Evolutionary conservation across 106 monocot genomes (phyloP).

Genomic region (Ottelia alismoides): DNA sequence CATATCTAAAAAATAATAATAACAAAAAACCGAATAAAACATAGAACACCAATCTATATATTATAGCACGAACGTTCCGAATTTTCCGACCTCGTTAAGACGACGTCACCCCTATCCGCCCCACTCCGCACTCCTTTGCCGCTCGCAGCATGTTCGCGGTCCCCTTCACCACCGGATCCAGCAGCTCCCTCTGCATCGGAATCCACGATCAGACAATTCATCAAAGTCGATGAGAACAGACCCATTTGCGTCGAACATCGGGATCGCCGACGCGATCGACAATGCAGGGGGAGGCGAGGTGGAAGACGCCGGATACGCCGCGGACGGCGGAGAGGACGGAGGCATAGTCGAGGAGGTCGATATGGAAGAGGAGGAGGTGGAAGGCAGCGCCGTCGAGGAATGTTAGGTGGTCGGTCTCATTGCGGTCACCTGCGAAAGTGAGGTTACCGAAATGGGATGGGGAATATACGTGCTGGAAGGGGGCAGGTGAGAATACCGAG

Average conservation of each 20-base stretch:
- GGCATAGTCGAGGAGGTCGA: constrained; percentile 16
- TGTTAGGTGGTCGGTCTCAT: constrained; percentile 58
- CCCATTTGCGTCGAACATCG: constrained; percentile 12
- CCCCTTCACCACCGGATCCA: constrained; percentile 86
- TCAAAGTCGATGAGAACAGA: too few species aligned
- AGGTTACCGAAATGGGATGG: too few species aligned
- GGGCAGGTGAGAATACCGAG: too few species aligned
- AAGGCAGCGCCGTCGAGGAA: constrained; percentile 19
- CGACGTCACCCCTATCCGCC: constrained; percentile 79
- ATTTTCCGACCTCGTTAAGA: too few species aligned
- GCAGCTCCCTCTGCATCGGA: constrained; percentile 43
- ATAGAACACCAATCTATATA: too few species aligned
- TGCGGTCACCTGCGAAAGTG: constrained; percentile 35
- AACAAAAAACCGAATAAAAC: too few species aligned
- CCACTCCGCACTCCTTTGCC: constrained; percentile 50
- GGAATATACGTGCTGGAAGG: too few species aligned
- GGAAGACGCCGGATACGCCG: constrained; percentile 10
- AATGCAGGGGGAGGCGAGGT: constrained; percentile 9
- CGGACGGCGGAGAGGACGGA: constrained; percentile 8
- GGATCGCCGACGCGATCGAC: constrained; percentile 43
- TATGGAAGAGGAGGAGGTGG: constrained; percentile 12
- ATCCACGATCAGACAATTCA: too few species aligned
- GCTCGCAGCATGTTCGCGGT: constrained; percentile 79
- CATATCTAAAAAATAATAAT: too few species aligned
- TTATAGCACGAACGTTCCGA: too few species aligned